Evolutionary conservation across 495 filamentous ascomycete species (phyloP).

Genomic region (Aspergillus avenaceus): DNA sequence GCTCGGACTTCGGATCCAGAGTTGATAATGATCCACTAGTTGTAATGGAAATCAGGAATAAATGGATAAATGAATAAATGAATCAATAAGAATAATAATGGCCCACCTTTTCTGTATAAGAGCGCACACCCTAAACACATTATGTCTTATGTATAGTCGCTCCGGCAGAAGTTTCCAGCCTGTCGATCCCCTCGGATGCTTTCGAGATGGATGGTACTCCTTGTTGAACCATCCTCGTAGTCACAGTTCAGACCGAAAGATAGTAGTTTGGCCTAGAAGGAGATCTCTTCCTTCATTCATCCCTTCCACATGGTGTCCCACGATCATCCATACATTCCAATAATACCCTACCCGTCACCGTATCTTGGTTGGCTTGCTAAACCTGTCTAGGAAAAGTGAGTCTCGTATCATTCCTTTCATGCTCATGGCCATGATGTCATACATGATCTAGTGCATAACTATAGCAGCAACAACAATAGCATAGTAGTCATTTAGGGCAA

Average conservation of each 20-base stretch:
- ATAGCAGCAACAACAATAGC: background rate
- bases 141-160: background rate
- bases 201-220: background rate
- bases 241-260: background rate
- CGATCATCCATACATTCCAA: constrained; percentile 14
- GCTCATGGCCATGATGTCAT: constrained; percentile 23
- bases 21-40: background rate
- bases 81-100: too few species aligned
- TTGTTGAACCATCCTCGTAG: background rate
- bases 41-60: too few species aligned
- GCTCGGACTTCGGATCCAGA: constrained; percentile 10
- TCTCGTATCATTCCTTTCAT: too few species aligned
- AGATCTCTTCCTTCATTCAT: constrained; percentile 6
- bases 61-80: too few species aligned
- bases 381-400: background rate
- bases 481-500: too few species aligned
- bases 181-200: background rate
- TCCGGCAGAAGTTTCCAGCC: background rate
- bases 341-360: background rate
- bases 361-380: background rate
- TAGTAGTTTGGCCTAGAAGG: constrained; percentile 4
- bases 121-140: background rate
- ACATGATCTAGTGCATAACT: background rate
- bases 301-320: constrained; percentile 20
- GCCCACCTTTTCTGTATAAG: too few species aligned